Evolutionary conservation across 495 filamentous ascomycete species (phyloP).

Genomic region (Symbiotaphrina buchneri): DNA sequence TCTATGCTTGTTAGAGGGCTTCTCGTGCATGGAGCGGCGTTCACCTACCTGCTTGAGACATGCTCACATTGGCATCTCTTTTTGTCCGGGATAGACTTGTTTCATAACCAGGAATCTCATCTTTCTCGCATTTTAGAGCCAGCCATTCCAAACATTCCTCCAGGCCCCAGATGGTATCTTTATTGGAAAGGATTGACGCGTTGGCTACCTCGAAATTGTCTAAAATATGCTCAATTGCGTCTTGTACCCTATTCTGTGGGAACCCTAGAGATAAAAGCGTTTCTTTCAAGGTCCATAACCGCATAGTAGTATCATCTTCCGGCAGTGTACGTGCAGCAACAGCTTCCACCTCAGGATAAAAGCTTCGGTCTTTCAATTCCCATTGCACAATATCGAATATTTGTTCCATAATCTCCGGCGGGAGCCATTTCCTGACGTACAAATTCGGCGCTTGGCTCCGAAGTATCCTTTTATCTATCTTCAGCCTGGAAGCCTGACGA

Average conservation of each 20-base stretch:
- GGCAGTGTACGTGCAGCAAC: constrained; percentile 8
- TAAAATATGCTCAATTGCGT: constrained; percentile 41
- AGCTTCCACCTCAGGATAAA: constrained; percentile 20
- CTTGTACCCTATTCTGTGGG: constrained; percentile 31
- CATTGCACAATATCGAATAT: constrained; percentile 32
- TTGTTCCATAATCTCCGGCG: constrained; percentile 52
- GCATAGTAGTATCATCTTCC: constrained; percentile 52
- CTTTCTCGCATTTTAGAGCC: constrained; percentile 39
- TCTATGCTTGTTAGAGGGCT: too few species aligned
- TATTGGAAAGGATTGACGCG: constrained; percentile 20
- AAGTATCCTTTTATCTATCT: constrained; percentile 59
- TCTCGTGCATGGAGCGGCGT: too few species aligned
- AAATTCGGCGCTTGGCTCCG: constrained; percentile 48
- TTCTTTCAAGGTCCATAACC: constrained; percentile 61
- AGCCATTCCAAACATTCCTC: constrained; percentile 79
- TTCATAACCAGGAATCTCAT: constrained; percentile 30
- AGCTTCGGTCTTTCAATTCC: constrained; percentile 20
- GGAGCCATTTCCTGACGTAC: constrained; percentile 54
- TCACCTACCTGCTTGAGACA: too few species aligned
- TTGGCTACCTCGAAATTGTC: constrained; percentile 22
- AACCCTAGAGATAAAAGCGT: constrained; percentile 47
- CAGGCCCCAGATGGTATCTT: constrained; percentile 60
- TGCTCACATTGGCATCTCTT: too few species aligned
- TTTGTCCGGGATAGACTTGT: neutral
- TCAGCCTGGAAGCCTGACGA: constrained; percentile 45